Evolutionary conservation across 1,139 yeast species (phyloP), one percentile per base, ranked within the genome.

Genomic region (Insectozyma bohioensis): DNA sequence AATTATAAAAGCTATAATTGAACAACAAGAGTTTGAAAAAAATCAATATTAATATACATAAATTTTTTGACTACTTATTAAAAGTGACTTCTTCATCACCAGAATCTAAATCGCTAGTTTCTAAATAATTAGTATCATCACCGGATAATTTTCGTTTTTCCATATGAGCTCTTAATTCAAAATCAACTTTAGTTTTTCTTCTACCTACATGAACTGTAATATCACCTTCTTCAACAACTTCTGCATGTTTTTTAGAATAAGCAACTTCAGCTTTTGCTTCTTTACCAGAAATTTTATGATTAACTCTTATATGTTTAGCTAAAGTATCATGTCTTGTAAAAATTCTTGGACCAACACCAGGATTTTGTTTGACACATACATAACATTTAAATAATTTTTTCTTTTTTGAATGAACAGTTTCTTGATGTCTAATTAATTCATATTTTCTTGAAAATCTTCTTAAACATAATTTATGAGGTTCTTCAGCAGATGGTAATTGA

Each of bases 291-390:
- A 84, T 69, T 37, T 79, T 78, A 60, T 90, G 97, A 63, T 92
- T 90, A 20, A 87, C 92, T 41, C 95, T 72, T 31, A 87, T 81
- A 57, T 92, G 98, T 53, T 97, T 79, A 13, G 95, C 88, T 45
- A 92, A 72, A 2, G 98, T 97, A 59, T 92, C 98, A 57, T 88
- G 85, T 45, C 98, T 77, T 32, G 95, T 85, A 54, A 92, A 92
- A 2, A 95, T 87, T 61, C 92, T 63, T 12, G 79, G 69, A 0
- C 74, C 75, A 15, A 63, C 61, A 6, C 52, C 52, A 1, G 75
- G 75, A 42, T 69, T 66, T 47, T 75, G 80, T 47, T 77, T 80
- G 27, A 80, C 84, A 62, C 98, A 92, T 26, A 84, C 80, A 51
- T 80, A 81, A 58, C 98, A 92, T 52, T 85, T 81, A 67, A 82